These are phyloP conservation scores for Aspergillus cristatus DNA, from an alignment of 495 filamentous ascomycete genomes.

Conservation along the genomic window DNA sequence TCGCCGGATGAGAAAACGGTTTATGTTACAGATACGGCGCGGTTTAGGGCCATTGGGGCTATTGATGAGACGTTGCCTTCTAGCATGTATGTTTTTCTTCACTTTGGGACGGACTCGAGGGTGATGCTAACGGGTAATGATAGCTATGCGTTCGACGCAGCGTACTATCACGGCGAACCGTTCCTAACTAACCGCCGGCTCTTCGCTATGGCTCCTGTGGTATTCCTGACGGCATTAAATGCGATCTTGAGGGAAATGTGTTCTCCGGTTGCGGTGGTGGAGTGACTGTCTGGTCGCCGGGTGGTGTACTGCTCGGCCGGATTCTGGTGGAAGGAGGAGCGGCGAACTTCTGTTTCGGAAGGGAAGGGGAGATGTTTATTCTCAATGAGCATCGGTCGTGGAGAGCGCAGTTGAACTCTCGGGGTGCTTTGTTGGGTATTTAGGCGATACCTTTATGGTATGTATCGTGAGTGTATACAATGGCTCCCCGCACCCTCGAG, in stretches of 20 bases:
- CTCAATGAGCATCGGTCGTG: conserved; percentile 34
- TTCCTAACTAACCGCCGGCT: conserved; percentile 43
- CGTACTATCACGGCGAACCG: conserved; percentile 12
- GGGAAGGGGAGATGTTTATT: conserved; percentile 30
- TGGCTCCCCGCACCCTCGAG: no score
- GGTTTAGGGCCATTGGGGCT: conserved; percentile 27
- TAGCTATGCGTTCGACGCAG: conserved; percentile 25
- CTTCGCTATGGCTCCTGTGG: conserved; percentile 50
- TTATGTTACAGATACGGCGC: conserved; percentile 50
- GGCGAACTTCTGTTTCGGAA: conserved; percentile 39
- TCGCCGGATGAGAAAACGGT: conserved; percentile 41
- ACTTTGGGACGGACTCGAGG: background rate
- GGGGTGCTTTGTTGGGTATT: no score
- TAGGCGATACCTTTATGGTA: no score
- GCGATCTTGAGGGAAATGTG: conserved; percentile 50
- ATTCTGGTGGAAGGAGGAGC: conserved; percentile 35
- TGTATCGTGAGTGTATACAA: no score
- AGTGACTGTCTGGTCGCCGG: conserved; percentile 51
- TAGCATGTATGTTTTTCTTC: conserved; percentile 18
- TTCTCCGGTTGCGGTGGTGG: conserved; percentile 54
- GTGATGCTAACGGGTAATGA: background rate
- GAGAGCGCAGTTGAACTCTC: conserved; percentile 21
- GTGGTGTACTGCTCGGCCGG: conserved; percentile 48
- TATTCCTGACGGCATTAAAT: conserved; percentile 53
- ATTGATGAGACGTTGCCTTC: conserved; percentile 9